Evolutionary conservation across 441 rosid genomes (phyloP).

Genomic region (Gossypium aridum): DNA sequence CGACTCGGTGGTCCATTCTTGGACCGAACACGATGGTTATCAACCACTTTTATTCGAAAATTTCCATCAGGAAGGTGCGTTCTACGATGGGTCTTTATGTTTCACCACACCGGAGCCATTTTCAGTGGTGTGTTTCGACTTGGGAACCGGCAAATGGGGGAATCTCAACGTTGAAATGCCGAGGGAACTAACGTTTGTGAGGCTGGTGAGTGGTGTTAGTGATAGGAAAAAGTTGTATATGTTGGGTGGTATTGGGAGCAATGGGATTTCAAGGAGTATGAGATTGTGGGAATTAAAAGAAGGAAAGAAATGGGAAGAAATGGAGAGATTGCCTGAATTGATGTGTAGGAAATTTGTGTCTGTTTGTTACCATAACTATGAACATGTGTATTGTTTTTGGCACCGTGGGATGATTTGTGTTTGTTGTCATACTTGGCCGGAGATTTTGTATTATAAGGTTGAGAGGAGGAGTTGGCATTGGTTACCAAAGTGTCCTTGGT

Average conservation of each 20-base stretch:
- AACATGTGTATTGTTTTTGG: conserved; percentile 76
- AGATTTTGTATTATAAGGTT: conserved; percentile 66
- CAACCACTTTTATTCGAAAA: conserved; percentile 33
- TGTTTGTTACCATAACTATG: conserved; percentile 84
- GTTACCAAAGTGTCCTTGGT: conserved; percentile 67
- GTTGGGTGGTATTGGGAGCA: conserved; percentile 73
- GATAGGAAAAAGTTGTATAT: conserved; percentile 43
- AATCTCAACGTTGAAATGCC: conserved; percentile 32
- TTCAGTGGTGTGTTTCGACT: conserved; percentile 36
- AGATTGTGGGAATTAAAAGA: conserved; percentile 54
- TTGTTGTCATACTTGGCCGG: conserved; percentile 93
- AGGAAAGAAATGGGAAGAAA: conserved; percentile 43
- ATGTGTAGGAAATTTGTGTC: conserved; percentile 73
- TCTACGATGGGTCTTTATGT: conserved; percentile 42
- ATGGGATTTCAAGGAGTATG: conserved; percentile 69
- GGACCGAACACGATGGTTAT: conserved; percentile 41
- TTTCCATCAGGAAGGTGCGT: conserved; percentile 52
- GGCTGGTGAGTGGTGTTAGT: conserved; percentile 38
- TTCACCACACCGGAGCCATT: conserved; percentile 61
- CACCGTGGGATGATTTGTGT: conserved; percentile 75
- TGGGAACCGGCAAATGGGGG: conserved; percentile 41
- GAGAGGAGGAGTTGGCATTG: conserved; percentile 79
- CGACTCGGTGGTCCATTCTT: conserved; percentile 39
- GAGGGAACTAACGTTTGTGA: conserved; percentile 44
- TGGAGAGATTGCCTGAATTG: conserved; percentile 57